Conservation (phyloP, 1,139 yeast genomes). For the Protomyces pachydermus region DNA sequence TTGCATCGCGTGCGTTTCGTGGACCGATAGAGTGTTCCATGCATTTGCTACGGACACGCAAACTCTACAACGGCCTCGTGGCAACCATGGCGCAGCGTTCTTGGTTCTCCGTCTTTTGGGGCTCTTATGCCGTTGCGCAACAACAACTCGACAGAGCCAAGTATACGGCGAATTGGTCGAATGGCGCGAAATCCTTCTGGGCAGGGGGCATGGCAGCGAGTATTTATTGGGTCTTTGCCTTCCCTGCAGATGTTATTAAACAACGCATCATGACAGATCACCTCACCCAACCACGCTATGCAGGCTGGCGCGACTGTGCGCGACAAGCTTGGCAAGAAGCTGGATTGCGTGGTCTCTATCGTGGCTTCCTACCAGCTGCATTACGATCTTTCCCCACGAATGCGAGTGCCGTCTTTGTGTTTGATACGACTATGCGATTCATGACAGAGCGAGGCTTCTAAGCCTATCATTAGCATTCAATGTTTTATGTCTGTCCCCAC, state of each 20-base stretch:
- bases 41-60: constrained; percentile 34
- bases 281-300: constrained; percentile 64
- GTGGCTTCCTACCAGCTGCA: constrained; percentile 76
- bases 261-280: constrained; percentile 81
- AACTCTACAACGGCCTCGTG: constrained; percentile 41
- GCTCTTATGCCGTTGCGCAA: constrained; percentile 76
- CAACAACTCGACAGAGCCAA: constrained; percentile 60
- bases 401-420: constrained; percentile 89
- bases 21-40: constrained; percentile 64
- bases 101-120: constrained; percentile 91
- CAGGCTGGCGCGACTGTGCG: constrained; percentile 49
- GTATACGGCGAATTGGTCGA: constrained; percentile 43
- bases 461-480: background rate
- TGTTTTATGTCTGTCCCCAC: background rate
- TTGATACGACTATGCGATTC: constrained; percentile 70
- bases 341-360: constrained; percentile 50
- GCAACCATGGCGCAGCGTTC: constrained; percentile 85
- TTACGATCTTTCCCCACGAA: constrained; percentile 72
- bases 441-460: background rate
- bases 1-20: constrained; percentile 57
- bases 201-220: constrained; percentile 80
- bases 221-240: constrained; percentile 80
- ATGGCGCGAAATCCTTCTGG: constrained; percentile 78
- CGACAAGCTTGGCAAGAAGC: constrained; percentile 52
- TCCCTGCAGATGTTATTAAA: constrained; percentile 84